Evolutionary conservation across 805 yeast genomes (phyloP), one percentile per base, ranked within the genome.

Genomic region (Saccharomycopsis babjevae): DNA sequence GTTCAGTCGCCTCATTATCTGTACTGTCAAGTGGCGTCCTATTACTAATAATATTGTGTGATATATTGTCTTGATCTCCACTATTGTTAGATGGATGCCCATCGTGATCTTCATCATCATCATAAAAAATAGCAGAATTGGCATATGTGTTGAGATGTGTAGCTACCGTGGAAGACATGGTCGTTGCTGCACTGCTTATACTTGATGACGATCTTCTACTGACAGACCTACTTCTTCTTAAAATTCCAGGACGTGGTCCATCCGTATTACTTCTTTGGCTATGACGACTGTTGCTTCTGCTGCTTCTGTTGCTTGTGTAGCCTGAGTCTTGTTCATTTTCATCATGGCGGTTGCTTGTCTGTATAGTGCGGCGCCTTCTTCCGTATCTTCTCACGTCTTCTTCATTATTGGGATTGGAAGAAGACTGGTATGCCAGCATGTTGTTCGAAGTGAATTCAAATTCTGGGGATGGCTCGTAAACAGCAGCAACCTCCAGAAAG

Each of bases 201-300:
- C 52, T 46, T 25, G 52, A 46, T 22, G 52, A 46, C 2, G 52
- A 46, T 8, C 52, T 46, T 46, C 52, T 46, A 22, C 52, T 61
- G 43, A 25, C 54, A 3, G 59, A 40, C 22, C 64, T 20, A 30
- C 64, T 61, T 16, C 59, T 56, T 25, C 64, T 36, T 15, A 61
- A 56, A 22, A 61, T 61, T 16, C 64, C 64, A 38, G 59, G 64
- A 16, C 56, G 36, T 1, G 59, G 40, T 2, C 52, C 52, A 2
- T 46, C 52, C 11, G 22, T 20, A 34, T 40, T 57, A 30, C 25
- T 46, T 46, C 32, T 10, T 22, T 46, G 52, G 32, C 52, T 46
- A 46, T 46, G 52, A 16, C 52, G 52, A 25, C 52, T 46, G 52
- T 46, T 46, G n/a, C 52, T 46, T 46, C 52, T 46, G 32, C 52